These are phyloP conservation scores for Daldinia eschscholtzii DNA, from an alignment of 2,329 filamentous ascomycete species.

Conservation along the genomic window DNA sequence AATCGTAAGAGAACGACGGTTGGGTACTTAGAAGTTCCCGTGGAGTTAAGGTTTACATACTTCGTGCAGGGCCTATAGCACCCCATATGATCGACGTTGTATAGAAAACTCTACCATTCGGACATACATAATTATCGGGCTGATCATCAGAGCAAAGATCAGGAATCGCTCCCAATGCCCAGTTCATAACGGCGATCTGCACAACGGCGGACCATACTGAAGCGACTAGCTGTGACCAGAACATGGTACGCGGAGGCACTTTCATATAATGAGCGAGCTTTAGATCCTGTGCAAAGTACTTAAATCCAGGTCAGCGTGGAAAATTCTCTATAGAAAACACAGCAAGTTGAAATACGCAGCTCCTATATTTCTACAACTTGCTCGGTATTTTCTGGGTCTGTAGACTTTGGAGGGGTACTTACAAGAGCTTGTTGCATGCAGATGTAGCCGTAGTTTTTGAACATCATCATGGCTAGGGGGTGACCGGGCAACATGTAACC, in stretches of 20 bases:
- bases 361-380: not conserved
- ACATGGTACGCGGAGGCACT: slow-evolving; percentile 61
- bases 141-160: slow-evolving; percentile 69
- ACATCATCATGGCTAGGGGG: slow-evolving; percentile 81
- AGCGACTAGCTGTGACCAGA: slow-evolving; percentile 63
- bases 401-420: slow-evolving; percentile 8
- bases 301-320: slow-evolving; percentile 9
- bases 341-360: too few species aligned
- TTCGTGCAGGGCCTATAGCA: slow-evolving; percentile 76
- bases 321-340: not conserved
- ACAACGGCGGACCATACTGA: slow-evolving; percentile 63
- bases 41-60: slow-evolving; percentile 24
- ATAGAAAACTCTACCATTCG: slow-evolving; percentile 70
- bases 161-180: slow-evolving; percentile 72
- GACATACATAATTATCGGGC: slow-evolving; percentile 69
- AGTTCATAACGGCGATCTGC: slow-evolving; percentile 74
- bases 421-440: slow-evolving; percentile 73
- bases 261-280: slow-evolving; percentile 74
- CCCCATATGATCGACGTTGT: slow-evolving; percentile 80
- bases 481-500: slow-evolving; percentile 79
- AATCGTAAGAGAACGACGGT: not conserved
- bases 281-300: slow-evolving; percentile 73
- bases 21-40: not conserved
- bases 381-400: too few species aligned
- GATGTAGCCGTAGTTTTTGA: slow-evolving; percentile 80